Percentiles rank a stretch among this genome's conserved stretches.
These are phyloP conservation scores for Metschnikowia reukaufii DNA, from an alignment of 805 yeast genomes.

Conservation along the genomic window DNA sequence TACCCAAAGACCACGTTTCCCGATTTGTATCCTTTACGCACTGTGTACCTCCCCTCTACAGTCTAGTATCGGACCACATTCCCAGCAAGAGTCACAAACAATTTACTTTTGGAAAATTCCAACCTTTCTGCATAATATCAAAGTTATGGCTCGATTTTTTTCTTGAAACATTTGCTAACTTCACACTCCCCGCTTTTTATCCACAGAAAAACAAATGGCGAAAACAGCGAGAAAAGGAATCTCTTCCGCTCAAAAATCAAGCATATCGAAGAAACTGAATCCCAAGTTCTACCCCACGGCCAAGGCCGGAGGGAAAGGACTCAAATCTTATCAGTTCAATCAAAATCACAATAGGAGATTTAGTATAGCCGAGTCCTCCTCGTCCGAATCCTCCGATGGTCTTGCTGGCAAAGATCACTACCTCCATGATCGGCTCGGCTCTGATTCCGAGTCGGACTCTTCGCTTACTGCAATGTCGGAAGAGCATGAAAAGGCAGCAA, in stretches of 20 bases:
- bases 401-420: constrained; percentile 14
- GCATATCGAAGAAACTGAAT: constrained; percentile 14
- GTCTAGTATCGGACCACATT: not conserved
- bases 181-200: not conserved
- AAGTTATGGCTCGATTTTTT: constrained; percentile 1
- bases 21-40: not conserved
- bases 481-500: constrained; percentile 18
- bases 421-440: constrained; percentile 1
- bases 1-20: not conserved
- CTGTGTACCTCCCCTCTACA: constrained; percentile 1
- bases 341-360: constrained; percentile 26
- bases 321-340: constrained; percentile 24
- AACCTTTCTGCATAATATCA: not conserved
- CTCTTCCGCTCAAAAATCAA: constrained; percentile 10
- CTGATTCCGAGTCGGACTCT: constrained; percentile 35
- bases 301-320: constrained; percentile 34
- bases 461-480: constrained; percentile 41
- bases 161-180: not conserved
- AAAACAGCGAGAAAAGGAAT: constrained; percentile 32
- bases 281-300: constrained; percentile 16
- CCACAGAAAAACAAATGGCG: constrained; percentile 23
- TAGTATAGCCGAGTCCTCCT: constrained; percentile 36
- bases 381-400: constrained; percentile 28
- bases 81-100: not conserved
- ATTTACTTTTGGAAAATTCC: not conserved